Percentiles rank a stretch among this genome's conserved stretches.
Conservation (phyloP, 2,329 filamentous ascomycete species). For the Fusarium musae region DNA sequence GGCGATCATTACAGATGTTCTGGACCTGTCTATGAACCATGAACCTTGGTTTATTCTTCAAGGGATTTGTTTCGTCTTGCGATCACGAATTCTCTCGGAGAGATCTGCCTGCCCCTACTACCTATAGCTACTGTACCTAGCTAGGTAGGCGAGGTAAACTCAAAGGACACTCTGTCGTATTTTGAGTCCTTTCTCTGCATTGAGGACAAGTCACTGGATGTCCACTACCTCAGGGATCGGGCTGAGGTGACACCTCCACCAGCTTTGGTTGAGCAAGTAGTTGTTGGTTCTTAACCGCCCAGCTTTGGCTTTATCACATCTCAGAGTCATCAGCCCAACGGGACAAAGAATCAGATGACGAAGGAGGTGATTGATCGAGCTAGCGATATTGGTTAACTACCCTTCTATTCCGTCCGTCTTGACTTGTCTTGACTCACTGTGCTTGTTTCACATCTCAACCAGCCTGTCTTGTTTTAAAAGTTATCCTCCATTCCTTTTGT, state of each 20-base stretch:
- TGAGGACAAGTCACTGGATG: neutral
- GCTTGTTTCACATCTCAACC: slow-evolving; percentile 21
- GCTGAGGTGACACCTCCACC: slow-evolving; percentile 25
- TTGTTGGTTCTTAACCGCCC: slow-evolving; percentile 41
- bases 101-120: neutral
- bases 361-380: slow-evolving; percentile 2
- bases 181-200: neutral
- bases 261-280: slow-evolving; percentile 31
- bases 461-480: slow-evolving; percentile 32
- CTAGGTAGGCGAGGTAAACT: neutral
- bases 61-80: slow-evolving; percentile 27
- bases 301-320: slow-evolving; percentile 40
- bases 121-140: neutral
- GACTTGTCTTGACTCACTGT: slow-evolving; percentile 14
- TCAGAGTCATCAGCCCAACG: slow-evolving; percentile 32
- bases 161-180: neutral
- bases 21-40: slow-evolving; percentile 14
- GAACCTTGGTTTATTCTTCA: slow-evolving; percentile 3
- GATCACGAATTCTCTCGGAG: slow-evolving; percentile 11
- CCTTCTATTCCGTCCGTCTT: slow-evolving; percentile 7
- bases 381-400: neutral
- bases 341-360: slow-evolving; percentile 38
- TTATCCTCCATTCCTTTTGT: neutral
- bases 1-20: slow-evolving; percentile 30
- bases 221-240: neutral